These are phyloP conservation scores for Rhodotorula sp. DNA, from an alignment of 1,284 basidiomycete genomes.

Conservation along the genomic window DNA sequence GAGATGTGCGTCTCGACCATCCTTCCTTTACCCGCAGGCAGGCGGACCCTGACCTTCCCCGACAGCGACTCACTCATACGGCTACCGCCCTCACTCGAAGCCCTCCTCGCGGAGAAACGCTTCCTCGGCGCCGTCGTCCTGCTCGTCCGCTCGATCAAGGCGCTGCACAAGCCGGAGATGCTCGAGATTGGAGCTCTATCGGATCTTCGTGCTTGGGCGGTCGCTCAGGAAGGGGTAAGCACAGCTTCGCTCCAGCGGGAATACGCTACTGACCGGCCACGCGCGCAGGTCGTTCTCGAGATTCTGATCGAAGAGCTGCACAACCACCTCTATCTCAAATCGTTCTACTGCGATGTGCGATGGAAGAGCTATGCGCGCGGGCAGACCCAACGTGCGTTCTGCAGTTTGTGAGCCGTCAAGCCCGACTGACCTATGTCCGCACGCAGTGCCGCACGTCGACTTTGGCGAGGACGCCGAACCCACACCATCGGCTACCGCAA, in stretches of 20 bases:
- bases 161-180: constrained; percentile 88
- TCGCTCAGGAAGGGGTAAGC: constrained; percentile 79
- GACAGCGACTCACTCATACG: constrained; percentile 81
- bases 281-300: constrained; percentile 71
- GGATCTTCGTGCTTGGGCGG: constrained; percentile 82
- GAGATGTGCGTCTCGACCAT: constrained; percentile 74
- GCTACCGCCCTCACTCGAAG: constrained; percentile 88
- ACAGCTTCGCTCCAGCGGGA: background rate
- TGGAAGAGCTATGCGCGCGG: constrained; percentile 83
- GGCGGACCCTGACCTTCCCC: background rate
- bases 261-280: too few relatives aligned
- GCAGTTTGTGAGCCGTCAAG: background rate
- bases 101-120: constrained; percentile 92
- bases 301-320: constrained; percentile 95
- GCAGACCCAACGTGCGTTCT: constrained; percentile 67
- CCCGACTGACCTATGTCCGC: too few relatives aligned
- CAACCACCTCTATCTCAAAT: constrained; percentile 95
- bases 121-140: constrained; percentile 85
- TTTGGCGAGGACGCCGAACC: constrained; percentile 58
- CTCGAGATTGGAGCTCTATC: constrained; percentile 88
- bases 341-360: constrained; percentile 89
- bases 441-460: constrained; percentile 59
- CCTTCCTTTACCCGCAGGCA: too few relatives aligned
- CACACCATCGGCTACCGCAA: constrained; percentile 40
- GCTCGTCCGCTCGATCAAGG: constrained; percentile 82